Evolutionary conservation across 106 monocot species (phyloP), one percentile per base, ranked within the genome.

Genomic region (Dactylorhiza incarnata): DNA sequence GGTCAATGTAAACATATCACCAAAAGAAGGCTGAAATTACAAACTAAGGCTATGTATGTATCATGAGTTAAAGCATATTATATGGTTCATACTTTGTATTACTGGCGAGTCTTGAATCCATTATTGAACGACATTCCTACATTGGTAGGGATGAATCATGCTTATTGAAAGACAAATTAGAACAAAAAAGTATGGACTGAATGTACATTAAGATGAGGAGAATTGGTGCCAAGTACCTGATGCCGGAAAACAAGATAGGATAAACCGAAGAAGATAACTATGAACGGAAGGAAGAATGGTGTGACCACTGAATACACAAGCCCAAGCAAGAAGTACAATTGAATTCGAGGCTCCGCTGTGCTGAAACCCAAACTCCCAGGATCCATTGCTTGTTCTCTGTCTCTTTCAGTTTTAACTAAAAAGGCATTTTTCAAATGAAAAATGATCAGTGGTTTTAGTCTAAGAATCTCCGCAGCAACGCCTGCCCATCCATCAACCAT

Each of bases 401-500:
- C 95, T 61, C 83, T 82, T 0, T 92, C 92, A 54, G 95, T 95
- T 79, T 92, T 95, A 49, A 95, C 95, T 73, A 95, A 74, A 68
- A 92, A 88, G 45, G 86, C 53, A 73, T 95, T 92, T 78, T 92
- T 95, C 59, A 95, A 48, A 78, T 95, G 95, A 75, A 74, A 95
- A 2, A 95, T 20, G 23, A 95, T 78, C 59, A 95, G 73, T 29
- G 92, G 83, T 75, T 95, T 95, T 78, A 95, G 76, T 74, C 95
- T 81, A 72, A 95, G 56, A 83, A 95, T 92, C 66, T 96, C 95
- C 11, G 87, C 90, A 79, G 95, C 93, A 82, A 96, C 73, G 37
- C 95, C 93, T 62, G 95, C 83, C 95, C 95, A 96, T 53, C 95
- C 95, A 83, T 96, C 95, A 53, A 96, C 90, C 95, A 95, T 95